Percentiles rank a stretch among this genome's conserved stretches.
These are phyloP conservation scores for Globisporangium heterothallicum DNA, from an alignment of 352 stramenopile genomes.

Conservation along the genomic window DNA sequence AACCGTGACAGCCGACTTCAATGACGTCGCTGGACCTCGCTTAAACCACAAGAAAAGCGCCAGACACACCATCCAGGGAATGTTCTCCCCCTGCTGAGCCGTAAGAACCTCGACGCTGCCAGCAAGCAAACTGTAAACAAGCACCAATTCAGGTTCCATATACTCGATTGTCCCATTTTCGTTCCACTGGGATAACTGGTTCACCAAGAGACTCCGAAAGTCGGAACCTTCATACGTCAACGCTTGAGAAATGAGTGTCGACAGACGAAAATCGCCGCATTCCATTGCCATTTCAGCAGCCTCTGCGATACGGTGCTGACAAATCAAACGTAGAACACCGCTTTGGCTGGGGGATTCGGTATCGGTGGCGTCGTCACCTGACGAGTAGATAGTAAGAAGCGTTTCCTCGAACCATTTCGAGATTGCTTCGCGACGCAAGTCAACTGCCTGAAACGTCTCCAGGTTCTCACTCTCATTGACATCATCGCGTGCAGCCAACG, in stretches of 20 bases:
- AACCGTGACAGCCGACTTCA: slow-evolving; percentile 38
- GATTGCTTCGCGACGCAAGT: slow-evolving; percentile 65
- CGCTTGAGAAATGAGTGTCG: slow-evolving; percentile 61
- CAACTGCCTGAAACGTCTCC: slow-evolving; percentile 60
- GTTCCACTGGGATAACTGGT: slow-evolving; percentile 56
- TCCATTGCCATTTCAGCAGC: slow-evolving; percentile 56
- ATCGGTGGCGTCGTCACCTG: neutral
- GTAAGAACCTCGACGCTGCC: slow-evolving; percentile 57
- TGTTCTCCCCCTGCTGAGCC: slow-evolving; percentile 31
- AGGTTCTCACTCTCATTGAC: slow-evolving; percentile 55
- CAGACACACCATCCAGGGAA: slow-evolving; percentile 56
- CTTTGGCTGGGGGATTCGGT: slow-evolving; percentile 17
- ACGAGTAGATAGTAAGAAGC: slow-evolving; percentile 17
- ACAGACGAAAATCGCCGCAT: slow-evolving; percentile 53
- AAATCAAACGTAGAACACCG: slow-evolving; percentile 35
- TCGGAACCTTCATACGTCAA: slow-evolving; percentile 44
- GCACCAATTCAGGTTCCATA: slow-evolving; percentile 52
- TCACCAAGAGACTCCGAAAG: slow-evolving; percentile 42
- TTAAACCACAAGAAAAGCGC: slow-evolving; percentile 74
- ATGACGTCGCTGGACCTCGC: slow-evolving; percentile 34
- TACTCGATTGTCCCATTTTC: slow-evolving; percentile 41
- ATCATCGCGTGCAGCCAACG: slow-evolving; percentile 54
- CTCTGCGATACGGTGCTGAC: slow-evolving; percentile 52
- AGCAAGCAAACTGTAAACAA: slow-evolving; percentile 63
- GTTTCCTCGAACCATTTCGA: slow-evolving; percentile 73